Percentiles rank a stretch among this genome's conserved stretches.
These are phyloP conservation scores for Nicotiana knightiana DNA, from an alignment of 257 asterid species.

Conservation along the genomic window DNA sequence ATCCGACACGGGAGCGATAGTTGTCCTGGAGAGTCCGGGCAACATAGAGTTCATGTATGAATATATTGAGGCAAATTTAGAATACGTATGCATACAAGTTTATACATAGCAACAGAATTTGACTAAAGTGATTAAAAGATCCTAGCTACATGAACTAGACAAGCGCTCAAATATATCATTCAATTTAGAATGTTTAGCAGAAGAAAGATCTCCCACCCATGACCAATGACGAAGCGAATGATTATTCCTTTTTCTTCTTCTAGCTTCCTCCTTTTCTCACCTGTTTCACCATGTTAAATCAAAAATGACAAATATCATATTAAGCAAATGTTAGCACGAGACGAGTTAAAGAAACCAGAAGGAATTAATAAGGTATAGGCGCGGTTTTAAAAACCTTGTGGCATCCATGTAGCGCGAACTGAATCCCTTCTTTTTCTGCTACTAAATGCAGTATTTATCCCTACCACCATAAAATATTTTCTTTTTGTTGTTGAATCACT, in stretches of 20 bases:
- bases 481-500: conserved; percentile 28
- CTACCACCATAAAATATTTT: conserved; percentile 72
- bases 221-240: conserved; percentile 79
- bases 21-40: background rate
- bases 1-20: background rate
- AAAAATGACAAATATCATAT: conserved; percentile 6
- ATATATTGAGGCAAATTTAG: background rate
- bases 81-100: background rate
- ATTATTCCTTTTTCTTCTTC: conserved; percentile 77
- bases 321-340: background rate
- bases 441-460: conserved; percentile 87
- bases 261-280: conserved; percentile 54
- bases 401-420: conserved; percentile 93
- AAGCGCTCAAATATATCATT: background rate
- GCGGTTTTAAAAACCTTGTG: conserved; percentile 44
- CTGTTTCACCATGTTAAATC: conserved; percentile 26
- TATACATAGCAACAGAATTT: background rate
- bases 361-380: background rate
- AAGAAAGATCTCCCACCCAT: conserved; percentile 40
- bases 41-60: background rate
- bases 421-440: conserved; percentile 91
- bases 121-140: background rate
- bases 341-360: background rate
- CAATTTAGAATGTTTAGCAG: background rate
- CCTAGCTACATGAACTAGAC: background rate